A percentile compares a stretch with the other conserved stretches of the same genome.
phyloP scores from a whole-genome alignment of 495 filamentous ascomycete genomes.

The Talaromyces nanjingensis region DNA sequence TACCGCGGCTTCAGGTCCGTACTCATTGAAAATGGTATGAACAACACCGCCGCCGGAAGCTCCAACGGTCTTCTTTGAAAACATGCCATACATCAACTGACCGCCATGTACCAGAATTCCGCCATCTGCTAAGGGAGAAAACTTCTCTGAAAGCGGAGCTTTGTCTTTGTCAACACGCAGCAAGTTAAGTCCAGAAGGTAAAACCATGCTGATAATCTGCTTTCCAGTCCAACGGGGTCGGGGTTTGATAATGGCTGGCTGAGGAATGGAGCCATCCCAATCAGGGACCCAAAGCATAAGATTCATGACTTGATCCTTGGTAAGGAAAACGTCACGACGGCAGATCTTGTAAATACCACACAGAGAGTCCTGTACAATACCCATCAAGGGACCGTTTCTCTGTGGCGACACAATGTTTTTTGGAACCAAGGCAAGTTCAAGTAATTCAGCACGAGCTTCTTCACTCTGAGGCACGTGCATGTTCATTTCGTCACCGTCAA shows the following conservation, averaged over 20 bases:
- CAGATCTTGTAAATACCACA: slow-evolving; percentile 96
- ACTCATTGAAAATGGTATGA: slow-evolving; percentile 94
- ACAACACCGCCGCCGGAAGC: slow-evolving; percentile 81
- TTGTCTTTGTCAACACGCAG: slow-evolving; percentile 51
- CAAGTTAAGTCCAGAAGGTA: slow-evolving; percentile 81
- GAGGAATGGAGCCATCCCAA: slow-evolving; percentile 92
- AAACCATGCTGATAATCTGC: slow-evolving; percentile 89
- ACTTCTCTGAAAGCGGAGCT: slow-evolving; percentile 44
- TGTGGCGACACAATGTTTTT: slow-evolving; percentile 97
- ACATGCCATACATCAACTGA: slow-evolving; percentile 81
- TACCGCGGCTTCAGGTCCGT: slow-evolving; percentile 74
- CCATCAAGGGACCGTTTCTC: slow-evolving; percentile 95
- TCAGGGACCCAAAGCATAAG: slow-evolving; percentile 93
- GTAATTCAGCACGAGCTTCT: slow-evolving; percentile 89
- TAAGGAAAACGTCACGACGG: slow-evolving; percentile 85
- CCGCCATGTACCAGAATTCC: slow-evolving; percentile 79
- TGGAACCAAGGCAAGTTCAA: slow-evolving; percentile 90
- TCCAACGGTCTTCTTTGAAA: slow-evolving; percentile 91
- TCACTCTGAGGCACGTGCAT: slow-evolving; percentile 97
- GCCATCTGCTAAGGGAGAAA: slow-evolving; percentile 65
- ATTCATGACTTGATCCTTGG: slow-evolving; percentile 88
- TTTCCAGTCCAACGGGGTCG: slow-evolving; percentile 97
- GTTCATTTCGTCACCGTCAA: slow-evolving; percentile 99
- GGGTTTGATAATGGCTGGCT: slow-evolving; percentile 85
- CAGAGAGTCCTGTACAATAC: slow-evolving; percentile 97